Conservation (phyloP, 2,329 filamentous ascomycete genomes). For the Penicillium sp. region DNA sequence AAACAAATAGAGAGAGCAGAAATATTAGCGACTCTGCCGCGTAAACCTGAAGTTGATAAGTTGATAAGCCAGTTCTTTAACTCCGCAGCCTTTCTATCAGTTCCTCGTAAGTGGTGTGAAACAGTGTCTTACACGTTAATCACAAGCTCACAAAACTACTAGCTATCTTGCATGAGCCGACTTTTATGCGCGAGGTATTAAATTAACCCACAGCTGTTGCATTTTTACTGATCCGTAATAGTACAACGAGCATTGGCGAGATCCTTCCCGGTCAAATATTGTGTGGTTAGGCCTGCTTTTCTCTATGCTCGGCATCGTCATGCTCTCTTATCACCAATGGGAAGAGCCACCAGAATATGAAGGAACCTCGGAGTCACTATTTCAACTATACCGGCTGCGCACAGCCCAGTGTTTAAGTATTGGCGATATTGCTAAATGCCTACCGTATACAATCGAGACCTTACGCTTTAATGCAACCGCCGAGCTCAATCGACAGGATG, state of each 20-base stretch:
- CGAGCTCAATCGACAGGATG: conserved; percentile 56
- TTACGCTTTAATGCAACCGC: conserved; percentile 59
- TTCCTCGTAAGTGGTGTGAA: conserved; percentile 7
- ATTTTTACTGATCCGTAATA: conserved; percentile 24
- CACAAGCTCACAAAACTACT: neutral
- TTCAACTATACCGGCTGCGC: conserved; percentile 45
- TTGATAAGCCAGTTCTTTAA: conserved; percentile 7
- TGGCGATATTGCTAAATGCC: conserved; percentile 60
- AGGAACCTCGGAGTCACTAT: conserved; percentile 50
- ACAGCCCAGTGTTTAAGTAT: conserved; percentile 61
- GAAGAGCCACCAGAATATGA: conserved; percentile 62
- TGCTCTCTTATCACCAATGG: conserved; percentile 58
- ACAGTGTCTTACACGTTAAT: neutral
- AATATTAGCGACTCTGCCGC: conserved; percentile 72
- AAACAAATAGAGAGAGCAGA: conserved; percentile 71
- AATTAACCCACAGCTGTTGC: too few species aligned
- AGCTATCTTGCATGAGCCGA: conserved; percentile 11
- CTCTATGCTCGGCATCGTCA: conserved; percentile 60
- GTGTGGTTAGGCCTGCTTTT: conserved; percentile 62
- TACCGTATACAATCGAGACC: conserved; percentile 58
- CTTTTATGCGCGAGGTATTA: conserved; percentile 10
- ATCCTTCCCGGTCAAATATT: conserved; percentile 53
- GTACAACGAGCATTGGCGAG: conserved; percentile 60
- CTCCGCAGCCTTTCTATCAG: neutral
- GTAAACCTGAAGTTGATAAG: conserved; percentile 52